Evolutionary conservation across 1,284 basidiomycete species (phyloP).

Genomic region (Trametes pubescens): DNA sequence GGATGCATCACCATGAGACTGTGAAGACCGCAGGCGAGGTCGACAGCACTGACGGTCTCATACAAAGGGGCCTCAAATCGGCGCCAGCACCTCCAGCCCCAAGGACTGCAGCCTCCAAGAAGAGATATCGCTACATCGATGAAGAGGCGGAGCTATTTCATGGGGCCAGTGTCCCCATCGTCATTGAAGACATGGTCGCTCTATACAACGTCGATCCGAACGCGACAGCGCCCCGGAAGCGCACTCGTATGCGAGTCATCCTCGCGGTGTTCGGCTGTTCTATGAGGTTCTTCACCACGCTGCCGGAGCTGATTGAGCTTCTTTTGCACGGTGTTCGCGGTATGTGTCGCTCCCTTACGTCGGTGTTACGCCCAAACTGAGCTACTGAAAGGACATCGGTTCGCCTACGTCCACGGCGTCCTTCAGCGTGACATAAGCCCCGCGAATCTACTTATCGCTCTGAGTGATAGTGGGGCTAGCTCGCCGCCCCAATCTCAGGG

Average conservation of each 20-base stretch:
- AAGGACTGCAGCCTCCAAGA: not conserved
- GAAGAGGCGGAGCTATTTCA: not conserved
- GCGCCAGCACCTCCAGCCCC: not conserved
- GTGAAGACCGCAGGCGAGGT: conserved; percentile 5
- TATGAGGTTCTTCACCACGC: conserved; percentile 2
- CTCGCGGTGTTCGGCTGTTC: conserved; percentile 7
- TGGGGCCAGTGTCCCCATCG: not conserved
- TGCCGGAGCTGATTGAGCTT: not conserved
- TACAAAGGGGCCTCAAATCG: conserved; percentile 1
- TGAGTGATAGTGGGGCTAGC: not conserved
- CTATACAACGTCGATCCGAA: not conserved
- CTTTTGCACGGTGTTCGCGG: conserved; percentile 8
- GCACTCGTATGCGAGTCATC: conserved; percentile 9
- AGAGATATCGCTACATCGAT: not conserved
- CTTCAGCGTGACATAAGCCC: conserved; percentile 4
- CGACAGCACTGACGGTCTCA: conserved; percentile 8
- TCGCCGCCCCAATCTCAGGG: not conserved
- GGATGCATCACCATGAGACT: not conserved
- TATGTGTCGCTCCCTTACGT: not conserved
- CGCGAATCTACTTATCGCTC: conserved; percentile 1
- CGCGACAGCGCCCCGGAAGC: not conserved
- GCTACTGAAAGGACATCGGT: conserved; percentile 1
- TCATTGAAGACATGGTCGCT: not conserved
- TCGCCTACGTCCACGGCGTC: conserved; percentile 7
- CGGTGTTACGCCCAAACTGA: not conserved